Evolutionary conservation across 192 early-diverging fungal genomes (phyloP).

Genomic region (Entomortierella lignicola): DNA sequence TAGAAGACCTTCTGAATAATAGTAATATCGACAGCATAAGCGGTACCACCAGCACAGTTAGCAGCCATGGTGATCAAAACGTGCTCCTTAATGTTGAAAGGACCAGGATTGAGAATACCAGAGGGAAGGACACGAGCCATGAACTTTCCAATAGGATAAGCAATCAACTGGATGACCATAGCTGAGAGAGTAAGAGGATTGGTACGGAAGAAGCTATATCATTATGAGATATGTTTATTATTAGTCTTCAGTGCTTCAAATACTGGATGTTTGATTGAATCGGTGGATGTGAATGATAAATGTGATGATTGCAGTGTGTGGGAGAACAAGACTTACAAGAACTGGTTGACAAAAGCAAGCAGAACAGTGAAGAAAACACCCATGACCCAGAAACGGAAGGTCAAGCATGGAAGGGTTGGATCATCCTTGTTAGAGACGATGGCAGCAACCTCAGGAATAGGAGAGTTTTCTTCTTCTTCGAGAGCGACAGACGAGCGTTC

Average conservation of each 20-base stretch:
- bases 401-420: conserved; percentile 56
- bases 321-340: conserved; percentile 36
- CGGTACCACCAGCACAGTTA: conserved; percentile 59
- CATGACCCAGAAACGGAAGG: conserved; percentile 62
- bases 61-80: conserved; percentile 68
- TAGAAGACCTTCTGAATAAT: conserved; percentile 71
- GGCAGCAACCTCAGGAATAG: conserved; percentile 48
- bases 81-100: conserved; percentile 79
- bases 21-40: conserved; percentile 71
- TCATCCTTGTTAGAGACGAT: conserved; percentile 57
- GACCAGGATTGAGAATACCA: conserved; percentile 35
- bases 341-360: conserved; percentile 58
- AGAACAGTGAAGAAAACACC: conserved; percentile 53
- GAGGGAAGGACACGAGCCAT: conserved; percentile 68
- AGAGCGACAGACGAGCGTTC: conserved; percentile 30
- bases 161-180: conserved; percentile 43
- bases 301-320: not conserved
- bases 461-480: conserved; percentile 50
- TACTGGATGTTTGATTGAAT: no score
- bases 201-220: conserved; percentile 47
- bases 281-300: no score
- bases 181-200: conserved; percentile 29
- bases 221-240: not conserved
- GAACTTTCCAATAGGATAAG: conserved; percentile 47
- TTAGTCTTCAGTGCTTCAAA: no score